A percentile compares a stretch with the other conserved stretches of the same genome.
Conservation (phyloP, 2,329 filamentous ascomycete species). For the Claviceps sp. region DNA sequence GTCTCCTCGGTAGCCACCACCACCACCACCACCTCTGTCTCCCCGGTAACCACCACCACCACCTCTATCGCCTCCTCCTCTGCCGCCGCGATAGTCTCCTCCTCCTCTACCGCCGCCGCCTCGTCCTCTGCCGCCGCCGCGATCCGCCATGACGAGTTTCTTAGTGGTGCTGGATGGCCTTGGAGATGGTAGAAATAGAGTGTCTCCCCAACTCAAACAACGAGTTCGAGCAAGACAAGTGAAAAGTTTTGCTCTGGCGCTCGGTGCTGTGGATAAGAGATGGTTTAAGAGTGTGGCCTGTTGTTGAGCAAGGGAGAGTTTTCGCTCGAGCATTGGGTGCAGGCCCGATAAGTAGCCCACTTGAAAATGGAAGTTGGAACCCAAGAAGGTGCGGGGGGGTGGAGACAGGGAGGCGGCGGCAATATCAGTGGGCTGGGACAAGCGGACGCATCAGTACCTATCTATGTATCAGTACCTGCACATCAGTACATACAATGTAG, state of each 20-base stretch:
- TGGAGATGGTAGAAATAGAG: background rate
- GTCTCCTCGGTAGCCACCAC: slow-evolving; percentile 8
- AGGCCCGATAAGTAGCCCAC: too few relatives aligned
- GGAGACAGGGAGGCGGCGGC: background rate
- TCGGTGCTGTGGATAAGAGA: too few relatives aligned
- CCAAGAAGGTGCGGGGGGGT: background rate
- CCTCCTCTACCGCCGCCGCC: slow-evolving; percentile 5
- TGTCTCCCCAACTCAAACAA: background rate
- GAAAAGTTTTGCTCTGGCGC: background rate
- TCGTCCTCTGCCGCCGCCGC: slow-evolving; percentile 14
- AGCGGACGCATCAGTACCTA: background rate
- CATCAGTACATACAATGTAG: too few relatives aligned
- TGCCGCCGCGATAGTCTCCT: slow-evolving; percentile 5
- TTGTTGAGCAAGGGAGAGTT: background rate
- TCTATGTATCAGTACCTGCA: too few relatives aligned
- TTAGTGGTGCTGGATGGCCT: background rate
- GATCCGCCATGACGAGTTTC: slow-evolving; percentile 14
- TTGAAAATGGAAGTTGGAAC: too few relatives aligned
- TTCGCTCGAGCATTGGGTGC: background rate
- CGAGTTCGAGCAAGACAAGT: background rate
- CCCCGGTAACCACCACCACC: slow-evolving; percentile 4
- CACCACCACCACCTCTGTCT: background rate
- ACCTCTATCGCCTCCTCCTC: slow-evolving; percentile 12
- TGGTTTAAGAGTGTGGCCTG: too few relatives aligned
- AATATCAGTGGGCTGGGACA: background rate